Conservation (phyloP, 148 eudicot species). For the Rhododendron ferrugineum region DNA sequence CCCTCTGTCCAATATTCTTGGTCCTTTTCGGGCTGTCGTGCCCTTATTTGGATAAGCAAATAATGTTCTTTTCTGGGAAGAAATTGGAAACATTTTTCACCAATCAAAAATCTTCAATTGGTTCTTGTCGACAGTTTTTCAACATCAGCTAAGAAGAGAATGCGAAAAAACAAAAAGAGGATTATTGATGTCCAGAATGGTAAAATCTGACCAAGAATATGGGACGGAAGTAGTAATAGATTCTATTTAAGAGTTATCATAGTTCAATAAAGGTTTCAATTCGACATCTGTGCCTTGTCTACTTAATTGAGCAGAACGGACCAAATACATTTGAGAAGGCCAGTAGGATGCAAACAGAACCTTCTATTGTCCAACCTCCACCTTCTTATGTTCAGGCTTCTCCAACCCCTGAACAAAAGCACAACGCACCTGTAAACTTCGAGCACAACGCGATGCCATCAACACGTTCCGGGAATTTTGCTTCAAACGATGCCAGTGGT, state of each 20-base stretch:
- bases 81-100: not conserved
- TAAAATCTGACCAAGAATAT: not conserved
- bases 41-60: not conserved
- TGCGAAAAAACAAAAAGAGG: not conserved
- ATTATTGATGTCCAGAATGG: not conserved
- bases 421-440: slow-evolving; percentile 21
- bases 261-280: not conserved
- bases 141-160: not conserved
- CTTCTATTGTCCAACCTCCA: slow-evolving; percentile 26
- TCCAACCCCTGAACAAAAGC: slow-evolving; percentile 27
- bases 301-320: slow-evolving; percentile 46
- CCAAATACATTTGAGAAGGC: slow-evolving; percentile 33
- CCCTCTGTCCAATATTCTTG: not conserved
- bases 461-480: slow-evolving; percentile 20
- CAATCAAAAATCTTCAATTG: not conserved
- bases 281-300: not conserved
- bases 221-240: not conserved
- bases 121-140: not conserved
- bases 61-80: not conserved
- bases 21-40: not conserved
- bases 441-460: slow-evolving; percentile 31
- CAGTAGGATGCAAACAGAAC: slow-evolving; percentile 37
- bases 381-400: slow-evolving; percentile 28
- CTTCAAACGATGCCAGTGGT: slow-evolving; percentile 24
- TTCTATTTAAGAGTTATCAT: not conserved